phyloP scores from a whole-genome alignment of 805 yeast species.

The Saccharomycopsis sp. region DNA sequence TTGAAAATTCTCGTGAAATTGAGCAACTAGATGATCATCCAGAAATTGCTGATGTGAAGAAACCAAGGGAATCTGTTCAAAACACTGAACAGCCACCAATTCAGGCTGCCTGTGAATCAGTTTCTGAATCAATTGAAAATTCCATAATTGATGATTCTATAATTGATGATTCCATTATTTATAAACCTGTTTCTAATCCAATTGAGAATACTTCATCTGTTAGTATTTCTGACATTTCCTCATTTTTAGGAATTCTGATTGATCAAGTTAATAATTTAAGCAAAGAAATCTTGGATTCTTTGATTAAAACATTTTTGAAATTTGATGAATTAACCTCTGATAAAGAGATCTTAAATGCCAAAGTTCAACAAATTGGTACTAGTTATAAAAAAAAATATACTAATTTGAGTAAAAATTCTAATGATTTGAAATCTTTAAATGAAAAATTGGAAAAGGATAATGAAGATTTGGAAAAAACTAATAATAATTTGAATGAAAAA shows the following conservation, averaged over 20 bases:
- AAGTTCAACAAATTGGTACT: conserved; percentile 25
- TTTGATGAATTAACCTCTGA: conserved; percentile 24
- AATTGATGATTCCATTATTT: no score
- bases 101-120: no score
- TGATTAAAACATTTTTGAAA: conserved; percentile 19
- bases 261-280: conserved; percentile 3
- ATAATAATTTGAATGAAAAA: conserved; percentile 30
- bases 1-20: no score
- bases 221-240: not conserved
- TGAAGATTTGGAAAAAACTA: conserved; percentile 26
- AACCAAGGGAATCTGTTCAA: no score
- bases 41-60: no score
- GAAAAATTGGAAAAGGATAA: conserved; percentile 30
- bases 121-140: no score
- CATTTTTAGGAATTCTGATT: conserved; percentile 2
- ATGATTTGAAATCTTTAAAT: conserved; percentile 15
- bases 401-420: conserved; percentile 19
- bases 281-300: not conserved
- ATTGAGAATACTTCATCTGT: not conserved
- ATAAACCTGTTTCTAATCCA: no score
- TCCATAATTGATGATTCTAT: no score
- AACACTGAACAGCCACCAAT: no score
- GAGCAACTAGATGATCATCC: no score
- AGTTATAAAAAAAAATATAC: conserved; percentile 22
- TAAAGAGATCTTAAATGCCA: conserved; percentile 22